Conservation (phyloP, 805 yeast species). For the Yarrowia sp. region DNA sequence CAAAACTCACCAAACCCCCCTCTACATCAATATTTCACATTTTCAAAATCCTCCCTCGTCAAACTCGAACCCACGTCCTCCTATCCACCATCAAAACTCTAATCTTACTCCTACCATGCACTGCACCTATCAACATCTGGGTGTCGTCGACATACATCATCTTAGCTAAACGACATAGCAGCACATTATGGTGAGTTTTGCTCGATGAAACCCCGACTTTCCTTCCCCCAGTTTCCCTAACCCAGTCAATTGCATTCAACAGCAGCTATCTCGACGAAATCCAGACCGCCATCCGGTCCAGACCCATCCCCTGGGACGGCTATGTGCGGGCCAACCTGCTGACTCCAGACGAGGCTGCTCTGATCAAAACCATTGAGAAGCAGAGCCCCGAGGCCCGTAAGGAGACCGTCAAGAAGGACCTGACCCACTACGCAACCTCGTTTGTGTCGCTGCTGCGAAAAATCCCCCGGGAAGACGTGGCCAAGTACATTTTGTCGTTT, state of each 20-base stretch:
- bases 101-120: constrained; percentile 27
- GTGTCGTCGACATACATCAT: constrained; percentile 28
- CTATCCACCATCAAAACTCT: neutral
- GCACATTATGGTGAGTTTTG: constrained; percentile 13
- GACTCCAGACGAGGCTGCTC: constrained; percentile 69
- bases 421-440: constrained; percentile 62
- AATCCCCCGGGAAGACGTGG: constrained; percentile 65
- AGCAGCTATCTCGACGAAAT: constrained; percentile 50
- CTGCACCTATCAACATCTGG: neutral
- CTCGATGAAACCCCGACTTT: too few relatives aligned
- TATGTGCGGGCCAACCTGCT: constrained; percentile 76
- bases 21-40: too few relatives aligned
- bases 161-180: neutral
- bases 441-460: constrained; percentile 62
- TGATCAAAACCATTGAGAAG: constrained; percentile 61
- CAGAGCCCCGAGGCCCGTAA: constrained; percentile 50
- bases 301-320: constrained; percentile 93
- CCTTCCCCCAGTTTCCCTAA: neutral
- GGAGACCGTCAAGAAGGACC: constrained; percentile 50
- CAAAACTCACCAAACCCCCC: too few relatives aligned
- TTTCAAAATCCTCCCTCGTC: neutral
- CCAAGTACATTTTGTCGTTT: constrained; percentile 68
- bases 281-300: constrained; percentile 67
- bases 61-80: constrained; percentile 10
- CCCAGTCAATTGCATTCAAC: constrained; percentile 40